These are phyloP conservation scores for Canna indica DNA, from an alignment of 176 grass and related monocot species.

Conservation along the genomic window DNA sequence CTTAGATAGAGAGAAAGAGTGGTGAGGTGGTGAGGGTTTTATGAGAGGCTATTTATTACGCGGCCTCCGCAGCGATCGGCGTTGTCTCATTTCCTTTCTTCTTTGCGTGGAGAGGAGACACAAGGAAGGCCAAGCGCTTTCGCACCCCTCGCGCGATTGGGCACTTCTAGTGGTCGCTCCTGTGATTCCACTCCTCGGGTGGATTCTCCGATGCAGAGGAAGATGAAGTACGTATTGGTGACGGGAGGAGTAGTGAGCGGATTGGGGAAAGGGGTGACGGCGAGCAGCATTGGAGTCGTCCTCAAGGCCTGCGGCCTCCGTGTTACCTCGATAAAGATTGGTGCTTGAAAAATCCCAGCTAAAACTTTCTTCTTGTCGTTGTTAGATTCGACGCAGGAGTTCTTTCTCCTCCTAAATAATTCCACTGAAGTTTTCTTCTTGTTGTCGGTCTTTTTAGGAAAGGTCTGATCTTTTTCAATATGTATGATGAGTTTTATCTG, in stretches of 20 bases:
- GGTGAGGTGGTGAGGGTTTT: too few relatives aligned
- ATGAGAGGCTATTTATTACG: too few relatives aligned
- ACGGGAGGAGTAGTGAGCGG: conserved; percentile 23
- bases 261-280: conserved; percentile 22
- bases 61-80: too few relatives aligned
- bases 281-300: conserved; percentile 20
- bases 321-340: conserved; percentile 21
- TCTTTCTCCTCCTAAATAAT: background rate
- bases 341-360: background rate
- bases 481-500: background rate
- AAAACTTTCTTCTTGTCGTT: too few relatives aligned
- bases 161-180: too few relatives aligned
- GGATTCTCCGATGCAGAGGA: too few relatives aligned
- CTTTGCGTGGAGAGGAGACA: too few relatives aligned
- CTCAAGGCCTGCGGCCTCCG: conserved; percentile 20
- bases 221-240: conserved; percentile 23
- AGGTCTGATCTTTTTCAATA: background rate
- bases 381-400: too few relatives aligned
- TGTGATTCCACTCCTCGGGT: background rate
- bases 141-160: too few relatives aligned
- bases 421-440: background rate
- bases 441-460: background rate
- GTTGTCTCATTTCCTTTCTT: too few relatives aligned
- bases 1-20: too few relatives aligned
- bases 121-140: too few relatives aligned